Conservation (phyloP, 192 early-diverging fungal genomes). For the Oehlia diaphana region DNA sequence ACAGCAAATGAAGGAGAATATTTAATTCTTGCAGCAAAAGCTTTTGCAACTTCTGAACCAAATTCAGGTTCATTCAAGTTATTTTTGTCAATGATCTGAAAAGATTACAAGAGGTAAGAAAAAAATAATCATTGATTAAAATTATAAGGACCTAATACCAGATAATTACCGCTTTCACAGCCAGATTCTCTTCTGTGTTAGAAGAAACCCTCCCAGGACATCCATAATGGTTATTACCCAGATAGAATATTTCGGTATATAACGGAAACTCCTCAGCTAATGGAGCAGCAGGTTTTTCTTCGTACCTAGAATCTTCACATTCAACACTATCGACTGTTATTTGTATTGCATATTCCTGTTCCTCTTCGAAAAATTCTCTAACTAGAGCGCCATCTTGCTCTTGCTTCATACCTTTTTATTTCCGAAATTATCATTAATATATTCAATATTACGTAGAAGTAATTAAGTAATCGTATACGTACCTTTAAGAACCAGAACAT, state of each 20-base stretch:
- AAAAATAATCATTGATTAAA: not conserved
- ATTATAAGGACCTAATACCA: not conserved
- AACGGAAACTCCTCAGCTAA: constrained; percentile 74
- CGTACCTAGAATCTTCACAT: constrained; percentile 70
- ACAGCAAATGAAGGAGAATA: constrained; percentile 63
- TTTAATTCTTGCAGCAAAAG: constrained; percentile 14
- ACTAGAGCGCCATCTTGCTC: constrained; percentile 69
- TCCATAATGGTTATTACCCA: constrained; percentile 77
- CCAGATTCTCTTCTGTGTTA: constrained; percentile 45
- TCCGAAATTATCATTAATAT: not conserved
- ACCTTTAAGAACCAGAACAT: constrained; percentile 64
- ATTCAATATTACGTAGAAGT: not conserved
- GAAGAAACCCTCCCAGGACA: constrained; percentile 65
- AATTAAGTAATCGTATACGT: constrained; percentile 12
- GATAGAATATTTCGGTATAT: constrained; percentile 73
- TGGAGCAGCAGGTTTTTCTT: constrained; percentile 68
- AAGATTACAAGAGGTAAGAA: not conserved
- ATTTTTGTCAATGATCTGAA: constrained; percentile 1
- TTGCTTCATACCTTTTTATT: constrained; percentile 42
- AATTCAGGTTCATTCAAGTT: constrained; percentile 44
- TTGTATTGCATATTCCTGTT: constrained; percentile 59
- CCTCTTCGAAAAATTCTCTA: constrained; percentile 64
- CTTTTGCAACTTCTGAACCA: constrained; percentile 47
- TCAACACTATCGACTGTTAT: constrained; percentile 54
- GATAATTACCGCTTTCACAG: constrained; percentile 43